These are phyloP conservation scores for Ogataea sp. DNA, from an alignment of 805 yeast species.

Conservation along the genomic window DNA sequence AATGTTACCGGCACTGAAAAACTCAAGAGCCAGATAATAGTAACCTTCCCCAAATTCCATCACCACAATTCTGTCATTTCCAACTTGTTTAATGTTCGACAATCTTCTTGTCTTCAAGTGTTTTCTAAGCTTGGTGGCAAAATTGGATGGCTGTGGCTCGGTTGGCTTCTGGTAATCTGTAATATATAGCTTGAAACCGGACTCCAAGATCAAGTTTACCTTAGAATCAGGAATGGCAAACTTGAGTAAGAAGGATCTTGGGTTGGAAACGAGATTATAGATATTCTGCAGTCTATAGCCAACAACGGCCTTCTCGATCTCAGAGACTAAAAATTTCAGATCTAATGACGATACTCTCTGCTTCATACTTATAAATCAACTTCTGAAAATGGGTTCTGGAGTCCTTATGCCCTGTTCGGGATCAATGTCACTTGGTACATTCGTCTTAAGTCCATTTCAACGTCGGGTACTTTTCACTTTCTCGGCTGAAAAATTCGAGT, in stretches of 20 bases:
- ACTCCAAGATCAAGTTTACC: constrained; percentile 66
- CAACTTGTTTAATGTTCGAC: constrained; percentile 64
- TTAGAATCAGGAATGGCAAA: constrained; percentile 82
- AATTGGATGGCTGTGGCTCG: constrained; percentile 75
- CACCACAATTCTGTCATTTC: constrained; percentile 76
- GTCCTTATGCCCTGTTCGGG: too few relatives aligned
- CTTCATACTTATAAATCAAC: constrained; percentile 26
- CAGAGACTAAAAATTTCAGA: constrained; percentile 60
- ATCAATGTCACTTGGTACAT: too few relatives aligned
- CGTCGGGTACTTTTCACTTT: too few relatives aligned
- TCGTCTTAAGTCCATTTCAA: too few relatives aligned
- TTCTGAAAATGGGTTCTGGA: too few relatives aligned
- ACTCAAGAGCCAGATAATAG: constrained; percentile 74
- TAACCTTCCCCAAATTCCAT: constrained; percentile 79
- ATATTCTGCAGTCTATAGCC: constrained; percentile 76
- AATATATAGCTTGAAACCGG: constrained; percentile 74
- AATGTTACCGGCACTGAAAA: constrained; percentile 92
- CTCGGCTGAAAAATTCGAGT: background rate
- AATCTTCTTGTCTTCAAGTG: constrained; percentile 77
- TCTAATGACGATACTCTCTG: constrained; percentile 87
- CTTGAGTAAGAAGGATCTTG: constrained; percentile 68
- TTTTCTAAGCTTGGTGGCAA: constrained; percentile 79
- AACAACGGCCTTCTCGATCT: constrained; percentile 47
- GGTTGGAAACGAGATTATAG: constrained; percentile 67
- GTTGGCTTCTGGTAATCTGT: constrained; percentile 79